Percentiles rank a stretch among this genome's conserved stretches.
phyloP scores from a whole-genome alignment of 1,284 basidiomycete species.

The Ganoderma multipileum region DNA sequence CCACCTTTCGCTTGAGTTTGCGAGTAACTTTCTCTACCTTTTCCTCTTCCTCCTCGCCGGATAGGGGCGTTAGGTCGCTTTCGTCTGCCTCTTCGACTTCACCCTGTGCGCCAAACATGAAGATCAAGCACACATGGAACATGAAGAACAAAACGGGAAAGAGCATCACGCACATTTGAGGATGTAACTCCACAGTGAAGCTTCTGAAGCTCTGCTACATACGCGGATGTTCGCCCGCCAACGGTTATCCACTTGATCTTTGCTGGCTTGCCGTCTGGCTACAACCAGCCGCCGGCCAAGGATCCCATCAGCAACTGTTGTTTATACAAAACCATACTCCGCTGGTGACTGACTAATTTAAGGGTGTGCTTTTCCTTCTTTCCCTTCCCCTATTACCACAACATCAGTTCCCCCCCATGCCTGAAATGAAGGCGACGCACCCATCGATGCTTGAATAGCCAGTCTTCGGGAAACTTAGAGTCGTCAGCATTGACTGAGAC shows the following conservation, averaged over 20 bases:
- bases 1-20: conserved; percentile 35
- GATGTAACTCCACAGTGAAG: conserved; percentile 29
- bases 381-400: conserved; percentile 27
- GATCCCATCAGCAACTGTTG: background rate
- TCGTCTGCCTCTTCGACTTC: conserved; percentile 32
- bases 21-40: conserved; percentile 20
- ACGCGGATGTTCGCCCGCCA: conserved; percentile 83
- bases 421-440: conserved; percentile 43
- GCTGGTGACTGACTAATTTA: conserved; percentile 53
- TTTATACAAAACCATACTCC: no score
- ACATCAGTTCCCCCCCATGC: conserved; percentile 12
- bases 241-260: conserved; percentile 83
- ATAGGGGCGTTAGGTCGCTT: conserved; percentile 43
- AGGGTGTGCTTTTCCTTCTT: conserved; percentile 63
- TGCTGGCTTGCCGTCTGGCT: conserved; percentile 76
- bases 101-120: conserved; percentile 1
- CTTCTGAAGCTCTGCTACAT: conserved; percentile 71
- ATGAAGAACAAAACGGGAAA: background rate
- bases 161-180: background rate
- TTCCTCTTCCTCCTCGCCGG: conserved; percentile 33
- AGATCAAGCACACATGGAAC: background rate
- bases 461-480: conserved; percentile 70
- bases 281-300: background rate
- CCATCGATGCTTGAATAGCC: conserved; percentile 80
- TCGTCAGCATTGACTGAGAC: conserved; percentile 80